These are phyloP conservation scores for Gracilaria vermiculophylla DNA, from an alignment of 23 red algal species.

Conservation along the genomic window DNA sequence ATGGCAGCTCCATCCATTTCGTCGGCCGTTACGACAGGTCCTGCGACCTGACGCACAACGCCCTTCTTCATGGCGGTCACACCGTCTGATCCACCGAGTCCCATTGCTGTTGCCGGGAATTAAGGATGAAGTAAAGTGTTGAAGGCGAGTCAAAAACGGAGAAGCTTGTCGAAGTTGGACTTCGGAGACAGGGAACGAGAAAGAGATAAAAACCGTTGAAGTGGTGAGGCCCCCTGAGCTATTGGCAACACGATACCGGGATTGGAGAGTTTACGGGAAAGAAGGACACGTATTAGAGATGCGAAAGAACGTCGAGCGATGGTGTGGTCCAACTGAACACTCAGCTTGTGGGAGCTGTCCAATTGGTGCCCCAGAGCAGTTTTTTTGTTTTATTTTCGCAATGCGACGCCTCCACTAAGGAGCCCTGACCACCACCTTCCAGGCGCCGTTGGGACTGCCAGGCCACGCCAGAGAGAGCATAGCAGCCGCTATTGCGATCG, in stretches of 20 bases:
- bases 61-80: slow-evolving; percentile 59
- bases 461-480: background rate
- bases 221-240: background rate
- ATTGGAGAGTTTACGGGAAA: background rate
- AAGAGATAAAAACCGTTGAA: background rate
- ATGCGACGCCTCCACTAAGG: background rate
- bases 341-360: background rate
- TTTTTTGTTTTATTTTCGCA: slow-evolving; percentile 2
- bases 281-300: slow-evolving; percentile 13
- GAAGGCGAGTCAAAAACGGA: background rate
- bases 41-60: slow-evolving; percentile 88
- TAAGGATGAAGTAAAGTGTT: background rate
- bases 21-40: slow-evolving; percentile 94
- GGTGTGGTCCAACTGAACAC: background rate
- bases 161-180: background rate
- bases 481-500: background rate
- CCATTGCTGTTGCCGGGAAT: slow-evolving; percentile 28
- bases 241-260: background rate
- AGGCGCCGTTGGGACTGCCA: background rate
- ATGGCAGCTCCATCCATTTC: slow-evolving; percentile 95
- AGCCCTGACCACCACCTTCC: background rate
- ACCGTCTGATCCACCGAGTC: slow-evolving; percentile 58
- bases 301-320: background rate
- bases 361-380: background rate
- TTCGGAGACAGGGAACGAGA: background rate